A percentile compares a stretch with the other conserved stretches of the same genome.
phyloP scores from a whole-genome alignment of 225 moss, liverwort and hornwort genomes.

The Ulota crispa region DNA sequence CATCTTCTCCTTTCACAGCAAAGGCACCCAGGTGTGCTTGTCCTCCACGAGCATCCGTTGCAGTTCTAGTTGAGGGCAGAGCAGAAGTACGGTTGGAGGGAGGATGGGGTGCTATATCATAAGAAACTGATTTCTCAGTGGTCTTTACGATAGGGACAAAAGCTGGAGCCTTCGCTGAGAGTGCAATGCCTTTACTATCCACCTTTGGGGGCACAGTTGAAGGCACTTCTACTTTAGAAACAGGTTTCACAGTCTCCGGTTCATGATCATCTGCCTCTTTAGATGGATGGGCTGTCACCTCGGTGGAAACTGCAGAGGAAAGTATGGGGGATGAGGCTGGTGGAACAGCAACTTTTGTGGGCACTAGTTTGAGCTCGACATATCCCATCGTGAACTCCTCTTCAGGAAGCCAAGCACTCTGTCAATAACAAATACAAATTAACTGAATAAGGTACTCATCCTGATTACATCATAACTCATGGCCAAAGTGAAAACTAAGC shows the following conservation, averaged over 20 bases:
- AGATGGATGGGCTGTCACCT: conserved; percentile 32
- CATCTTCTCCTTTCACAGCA: conserved; percentile 68
- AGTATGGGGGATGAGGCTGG: conserved; percentile 50
- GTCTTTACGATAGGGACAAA: conserved; percentile 38
- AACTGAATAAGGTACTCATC: neutral
- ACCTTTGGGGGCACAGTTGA: conserved; percentile 34
- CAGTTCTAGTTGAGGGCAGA: conserved; percentile 53
- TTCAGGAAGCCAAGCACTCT: conserved; percentile 96
- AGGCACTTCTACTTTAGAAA: conserved; percentile 30
- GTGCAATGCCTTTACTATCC: conserved; percentile 44
- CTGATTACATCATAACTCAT: neutral
- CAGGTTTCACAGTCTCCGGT: conserved; percentile 45
- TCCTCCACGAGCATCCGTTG: conserved; percentile 65
- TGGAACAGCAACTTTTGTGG: conserved; percentile 52
- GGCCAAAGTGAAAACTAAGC: neutral
- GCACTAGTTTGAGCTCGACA: conserved; percentile 76
- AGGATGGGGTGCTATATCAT: conserved; percentile 38
- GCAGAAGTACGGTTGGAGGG: conserved; percentile 46
- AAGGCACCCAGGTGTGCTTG: conserved; percentile 44
- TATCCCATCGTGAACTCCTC: conserved; percentile 96
- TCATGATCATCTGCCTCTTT: conserved; percentile 36
- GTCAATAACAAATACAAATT: conserved; percentile 26
- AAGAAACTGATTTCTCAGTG: conserved; percentile 38
- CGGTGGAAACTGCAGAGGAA: conserved; percentile 49
- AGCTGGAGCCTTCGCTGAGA: conserved; percentile 59